These are phyloP conservation scores for Geotrichum restrictum DNA, from an alignment of 1,139 yeast species.

Conservation along the genomic window DNA sequence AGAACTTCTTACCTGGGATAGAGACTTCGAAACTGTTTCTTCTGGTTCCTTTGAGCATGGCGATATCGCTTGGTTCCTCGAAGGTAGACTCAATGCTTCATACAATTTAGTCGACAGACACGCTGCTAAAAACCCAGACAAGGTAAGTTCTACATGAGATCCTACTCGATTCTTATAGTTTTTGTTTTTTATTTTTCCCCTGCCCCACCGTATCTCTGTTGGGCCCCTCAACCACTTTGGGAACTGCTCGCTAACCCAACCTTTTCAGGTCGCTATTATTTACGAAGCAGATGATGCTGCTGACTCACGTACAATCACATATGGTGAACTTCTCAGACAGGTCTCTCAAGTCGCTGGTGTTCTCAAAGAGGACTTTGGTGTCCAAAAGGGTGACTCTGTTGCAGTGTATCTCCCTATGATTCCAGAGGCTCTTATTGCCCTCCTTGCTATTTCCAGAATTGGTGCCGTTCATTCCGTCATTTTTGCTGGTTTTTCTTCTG, in stretches of 20 bases:
- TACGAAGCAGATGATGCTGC: conserved; percentile 93
- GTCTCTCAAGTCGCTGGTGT: conserved; percentile 89
- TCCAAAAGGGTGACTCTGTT: conserved; percentile 89
- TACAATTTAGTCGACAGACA: conserved; percentile 97
- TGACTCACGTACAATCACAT: conserved; percentile 68
- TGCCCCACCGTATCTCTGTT: conserved; percentile 3
- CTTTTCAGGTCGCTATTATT: conserved; percentile 57
- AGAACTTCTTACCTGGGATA: conserved; percentile 79
- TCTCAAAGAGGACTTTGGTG: conserved; percentile 72
- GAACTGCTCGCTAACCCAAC: neutral
- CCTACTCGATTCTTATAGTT: neutral
- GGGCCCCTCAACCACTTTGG: conserved; percentile 1
- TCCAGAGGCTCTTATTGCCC: conserved; percentile 88
- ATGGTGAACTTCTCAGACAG: conserved; percentile 78
- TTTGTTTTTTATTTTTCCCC: neutral
- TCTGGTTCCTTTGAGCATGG: conserved; percentile 73
- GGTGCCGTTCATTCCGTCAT: conserved; percentile 97
- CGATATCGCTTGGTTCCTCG: conserved; percentile 87
- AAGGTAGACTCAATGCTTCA: conserved; percentile 89
- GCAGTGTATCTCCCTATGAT: conserved; percentile 97
- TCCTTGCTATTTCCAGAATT: conserved; percentile 89
- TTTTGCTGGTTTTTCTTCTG: conserved; percentile 95
- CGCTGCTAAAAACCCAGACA: conserved; percentile 81
- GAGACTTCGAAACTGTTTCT: conserved; percentile 64
- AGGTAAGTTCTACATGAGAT: conserved; percentile 36